Evolutionary conservation across 805 yeast species (phyloP), one percentile per base, ranked within the genome.

Genomic region (Yueomyces sp.): DNA sequence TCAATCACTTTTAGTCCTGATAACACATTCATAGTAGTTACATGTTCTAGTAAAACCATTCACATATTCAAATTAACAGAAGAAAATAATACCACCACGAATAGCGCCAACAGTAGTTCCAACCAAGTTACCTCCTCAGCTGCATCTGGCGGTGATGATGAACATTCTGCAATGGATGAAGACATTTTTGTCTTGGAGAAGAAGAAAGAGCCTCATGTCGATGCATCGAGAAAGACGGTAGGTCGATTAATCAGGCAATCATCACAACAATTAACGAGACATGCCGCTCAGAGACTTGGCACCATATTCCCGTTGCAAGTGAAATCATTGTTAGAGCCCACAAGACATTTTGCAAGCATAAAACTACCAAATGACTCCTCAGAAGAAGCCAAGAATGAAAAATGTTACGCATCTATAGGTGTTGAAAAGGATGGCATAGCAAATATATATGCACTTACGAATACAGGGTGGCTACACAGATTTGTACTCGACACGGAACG

Each of bases 11-110:
- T 92, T 63, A 81, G 85, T 48, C 65, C 69, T 28, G 82, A 83
- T 49, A 79, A 83, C 47, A 69, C 70, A 12, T 74, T 81, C 48
- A 66, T 92, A 31, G 75, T 85, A n/a, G 95, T 90, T 28, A 77
- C 90, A 8, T 81, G 94, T 29, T 77, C 94, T 2, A 85, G 94
- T 26, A 94, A 85, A 39, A 92, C 99, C 0, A 88, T 92, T 27
- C 99, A 92, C 61, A 77, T 92, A 36, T 92, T 90, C 69, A 73
- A 87, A 45, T 62, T 88, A 43, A 45, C 29, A 34, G 43, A 36
- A 7, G 42, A 38, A 5, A 49, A 47, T 26, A 46, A 48, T 38
- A 48, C 44, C 37, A 52, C 6, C 12, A 34, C 37, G 5, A 5
- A 34, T n/a, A 57, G n/a, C 2, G 5, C 6, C n/a, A 30, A 30